These are phyloP conservation scores for Trametes punicea DNA, from an alignment of 768 basidiomycete genomes.

Conservation along the genomic window DNA sequence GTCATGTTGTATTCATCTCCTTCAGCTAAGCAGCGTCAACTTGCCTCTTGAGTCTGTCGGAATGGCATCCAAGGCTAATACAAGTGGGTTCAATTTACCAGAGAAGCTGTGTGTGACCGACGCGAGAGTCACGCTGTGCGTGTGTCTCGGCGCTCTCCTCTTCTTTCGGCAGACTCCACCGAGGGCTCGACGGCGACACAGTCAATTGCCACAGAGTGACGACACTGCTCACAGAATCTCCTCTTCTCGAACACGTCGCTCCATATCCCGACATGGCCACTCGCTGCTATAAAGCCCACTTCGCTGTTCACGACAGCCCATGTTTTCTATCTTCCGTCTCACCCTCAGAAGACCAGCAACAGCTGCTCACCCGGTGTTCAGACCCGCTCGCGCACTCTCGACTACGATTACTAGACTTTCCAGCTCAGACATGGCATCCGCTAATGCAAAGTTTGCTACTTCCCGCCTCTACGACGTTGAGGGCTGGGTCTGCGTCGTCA, in stretches of 20 bases:
- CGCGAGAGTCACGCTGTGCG: slow-evolving; percentile 7
- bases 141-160: background rate
- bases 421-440: slow-evolving; percentile 8
- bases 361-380: background rate
- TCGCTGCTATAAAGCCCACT: background rate
- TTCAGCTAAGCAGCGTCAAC: background rate
- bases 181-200: background rate
- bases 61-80: no score
- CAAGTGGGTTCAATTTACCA: no score
- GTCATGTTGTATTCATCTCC: slow-evolving; percentile 15
- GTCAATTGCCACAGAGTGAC: no score
- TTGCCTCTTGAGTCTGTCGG: background rate
- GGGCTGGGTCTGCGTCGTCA: slow-evolving; percentile 29
- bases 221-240: background rate
- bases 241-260: background rate
- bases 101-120: slow-evolving; percentile 7
- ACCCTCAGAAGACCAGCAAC: background rate
- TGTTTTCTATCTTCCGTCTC: slow-evolving; percentile 10
- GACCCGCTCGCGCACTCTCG: background rate
- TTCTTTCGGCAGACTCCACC: slow-evolving; percentile 4
- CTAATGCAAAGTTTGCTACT: slow-evolving; percentile 21
- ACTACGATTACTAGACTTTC: background rate
- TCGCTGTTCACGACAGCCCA: background rate
- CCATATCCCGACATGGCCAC: background rate
- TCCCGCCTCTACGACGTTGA: slow-evolving; percentile 30